Base-by-base conservation (phyloP, 2,329 filamentous ascomycete genomes). In the Xylariomycetidae sp. region DNA sequence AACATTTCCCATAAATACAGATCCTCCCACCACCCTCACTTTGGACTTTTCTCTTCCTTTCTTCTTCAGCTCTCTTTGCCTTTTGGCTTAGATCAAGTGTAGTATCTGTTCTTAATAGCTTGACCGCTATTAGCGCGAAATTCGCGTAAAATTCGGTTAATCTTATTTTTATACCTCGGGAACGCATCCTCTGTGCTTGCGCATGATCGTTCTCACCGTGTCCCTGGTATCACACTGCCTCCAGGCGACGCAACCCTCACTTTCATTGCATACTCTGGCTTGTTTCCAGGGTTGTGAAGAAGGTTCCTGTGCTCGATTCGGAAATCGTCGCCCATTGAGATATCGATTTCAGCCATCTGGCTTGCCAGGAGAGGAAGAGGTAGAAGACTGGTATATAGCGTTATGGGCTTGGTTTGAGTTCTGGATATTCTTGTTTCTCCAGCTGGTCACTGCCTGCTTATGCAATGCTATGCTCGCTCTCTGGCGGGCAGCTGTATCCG, bases 61-160 rank as follows among this genome's bases (percentile, higher is more conserved):
- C 36, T 43, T 51, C 51, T 45, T 47, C 30, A 54, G 51, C 51
- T 54, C 51, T 54, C 49, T 54, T 52, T 31, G 19, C 49, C 49
- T 51, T 51, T 53, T 53, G 50, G 50, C 50, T 53, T 53, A 53
- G 50, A 53, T 53, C 50, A 53, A 51, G 50, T 53, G 50, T 53
- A 53, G 82, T 87, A 87, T 85, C 82, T 86, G 83, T 88, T 88
- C 83, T 88, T 87, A 84, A 85, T 80, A 88, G 84, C 87, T 88
- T 89, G 88, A 88, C 87, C 80, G 82, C 84, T 88, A 82, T 81
- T 85, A 87, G 74, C 72, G 70, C 69, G 72, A 75, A 84, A 67
- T 33, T 70, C 75, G 70, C 67, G 68, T 70, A 70, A 74, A 74
- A 72, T 70, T 69, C 77, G 80, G 85, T 88, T 88, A 85, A 77